Evolutionary conservation across 441 rosid genomes (phyloP).

Genomic region (Rhodomyrtus psidioides): DNA sequence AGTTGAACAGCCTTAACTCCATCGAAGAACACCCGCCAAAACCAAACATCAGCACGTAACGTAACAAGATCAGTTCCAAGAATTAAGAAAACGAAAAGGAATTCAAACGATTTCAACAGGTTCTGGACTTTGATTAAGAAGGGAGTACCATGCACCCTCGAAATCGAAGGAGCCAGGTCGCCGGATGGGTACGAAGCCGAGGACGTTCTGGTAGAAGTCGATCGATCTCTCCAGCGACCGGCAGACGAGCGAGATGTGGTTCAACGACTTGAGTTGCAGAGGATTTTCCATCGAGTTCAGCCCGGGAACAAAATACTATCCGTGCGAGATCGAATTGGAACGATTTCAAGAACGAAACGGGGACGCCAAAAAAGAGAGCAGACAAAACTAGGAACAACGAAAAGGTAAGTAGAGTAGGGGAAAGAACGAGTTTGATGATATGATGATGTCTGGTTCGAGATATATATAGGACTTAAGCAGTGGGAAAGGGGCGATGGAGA

Average conservation of each 20-base stretch:
- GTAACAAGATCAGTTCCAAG: not conserved
- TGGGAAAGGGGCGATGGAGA: not conserved
- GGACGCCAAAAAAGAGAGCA: not conserved
- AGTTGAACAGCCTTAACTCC: conserved; percentile 21
- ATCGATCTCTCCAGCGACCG: conserved; percentile 23
- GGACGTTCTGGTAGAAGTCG: conserved; percentile 25
- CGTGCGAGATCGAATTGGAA: not conserved
- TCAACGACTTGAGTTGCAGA: conserved; percentile 24
- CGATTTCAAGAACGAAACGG: not conserved
- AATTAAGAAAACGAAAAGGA: not conserved
- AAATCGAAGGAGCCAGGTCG: conserved; percentile 29
- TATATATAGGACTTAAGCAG: not conserved
- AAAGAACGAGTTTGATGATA: not conserved
- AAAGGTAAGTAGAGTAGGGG: not conserved
- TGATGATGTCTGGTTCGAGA: not conserved
- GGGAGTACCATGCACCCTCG: conserved; percentile 29
- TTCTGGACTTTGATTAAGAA: not conserved
- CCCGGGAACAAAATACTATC: not conserved
- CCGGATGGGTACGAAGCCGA: conserved; percentile 26
- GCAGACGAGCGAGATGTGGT: conserved; percentile 28
- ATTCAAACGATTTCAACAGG: not conserved
- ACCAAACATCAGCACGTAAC: not conserved
- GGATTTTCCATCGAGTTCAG: conserved; percentile 14
- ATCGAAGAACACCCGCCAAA: not conserved
- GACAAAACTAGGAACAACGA: not conserved